A percentile compares a stretch with the other conserved stretches of the same genome.
phyloP scores from a whole-genome alignment of 140 eudicot genomes.

The Flaveria floridana region DNA sequence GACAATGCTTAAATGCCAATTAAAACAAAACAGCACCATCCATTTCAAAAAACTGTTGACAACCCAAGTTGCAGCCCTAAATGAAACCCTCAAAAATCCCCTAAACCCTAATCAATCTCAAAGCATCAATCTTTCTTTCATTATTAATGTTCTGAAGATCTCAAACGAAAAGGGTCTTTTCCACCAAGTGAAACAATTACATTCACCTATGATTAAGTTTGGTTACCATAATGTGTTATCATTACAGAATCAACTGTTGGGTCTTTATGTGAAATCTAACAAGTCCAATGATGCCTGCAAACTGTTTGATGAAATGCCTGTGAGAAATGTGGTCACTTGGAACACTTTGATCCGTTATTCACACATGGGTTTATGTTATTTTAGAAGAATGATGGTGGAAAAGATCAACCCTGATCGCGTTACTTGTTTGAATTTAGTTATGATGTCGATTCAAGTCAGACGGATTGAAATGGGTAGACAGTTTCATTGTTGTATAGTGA shows the following conservation, averaged over 20 bases:
- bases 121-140: slow-evolving; percentile 26
- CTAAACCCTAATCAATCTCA: slow-evolving; percentile 22
- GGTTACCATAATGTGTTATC: slow-evolving; percentile 37
- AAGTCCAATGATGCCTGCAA: slow-evolving; percentile 36
- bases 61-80: slow-evolving; percentile 15
- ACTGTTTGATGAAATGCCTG: slow-evolving; percentile 66
- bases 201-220: slow-evolving; percentile 45
- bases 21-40: slow-evolving; percentile 23
- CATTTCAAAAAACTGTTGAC: slow-evolving; percentile 34
- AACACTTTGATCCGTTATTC: slow-evolving; percentile 43
- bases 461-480: slow-evolving; percentile 40
- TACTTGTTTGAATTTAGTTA: slow-evolving; percentile 44
- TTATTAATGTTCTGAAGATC: slow-evolving; percentile 32
- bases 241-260: slow-evolving; percentile 47
- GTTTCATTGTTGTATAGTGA: slow-evolving; percentile 50
- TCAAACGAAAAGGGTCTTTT: slow-evolving; percentile 28
- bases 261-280: slow-evolving; percentile 42
- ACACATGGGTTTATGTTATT: slow-evolving; percentile 43
- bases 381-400: slow-evolving; percentile 52
- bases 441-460: slow-evolving; percentile 32
- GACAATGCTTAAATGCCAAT: slow-evolving; percentile 2
- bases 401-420: slow-evolving; percentile 45
- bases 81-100: slow-evolving; percentile 21
- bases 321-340: slow-evolving; percentile 57
- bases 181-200: slow-evolving; percentile 42